Evolutionary conservation across 1,284 basidiomycete species (phyloP).

Genomic region (Sanghuangporus sanghuang): DNA sequence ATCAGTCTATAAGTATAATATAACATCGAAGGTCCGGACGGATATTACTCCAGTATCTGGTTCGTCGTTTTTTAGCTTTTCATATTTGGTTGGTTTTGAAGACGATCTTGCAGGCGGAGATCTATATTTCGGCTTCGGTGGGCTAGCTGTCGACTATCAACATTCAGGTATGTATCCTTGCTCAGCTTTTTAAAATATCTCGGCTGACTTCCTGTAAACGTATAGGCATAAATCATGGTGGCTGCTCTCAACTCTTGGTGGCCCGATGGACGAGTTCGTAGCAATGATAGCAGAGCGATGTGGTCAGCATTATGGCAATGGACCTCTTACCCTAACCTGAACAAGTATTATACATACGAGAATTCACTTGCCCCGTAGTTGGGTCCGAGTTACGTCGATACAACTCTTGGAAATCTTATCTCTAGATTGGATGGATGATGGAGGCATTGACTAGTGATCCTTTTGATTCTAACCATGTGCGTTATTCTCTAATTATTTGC

Average conservation of each 20-base stretch:
- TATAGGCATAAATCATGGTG: slow-evolving; percentile 53
- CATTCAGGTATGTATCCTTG: slow-evolving; percentile 35
- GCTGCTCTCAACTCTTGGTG: slow-evolving; percentile 53
- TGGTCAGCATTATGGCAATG: slow-evolving; percentile 51
- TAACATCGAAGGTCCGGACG: slow-evolving; percentile 46
- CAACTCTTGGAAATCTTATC: slow-evolving; percentile 29
- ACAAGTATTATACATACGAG: slow-evolving; percentile 51
- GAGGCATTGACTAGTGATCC: slow-evolving; percentile 54
- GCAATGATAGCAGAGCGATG: slow-evolving; percentile 46
- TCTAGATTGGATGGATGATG: slow-evolving; percentile 36
- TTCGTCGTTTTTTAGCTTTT: neutral
- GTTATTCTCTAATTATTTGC: neutral
- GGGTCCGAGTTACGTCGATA: slow-evolving; percentile 41
- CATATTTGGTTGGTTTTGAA: neutral
- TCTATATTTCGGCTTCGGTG: slow-evolving; percentile 49
- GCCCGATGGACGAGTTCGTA: slow-evolving; percentile 64
- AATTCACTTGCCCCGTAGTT: slow-evolving; percentile 54
- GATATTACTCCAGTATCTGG: slow-evolving; percentile 47
- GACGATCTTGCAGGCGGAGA: slow-evolving; percentile 26
- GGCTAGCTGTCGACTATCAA: slow-evolving; percentile 53
- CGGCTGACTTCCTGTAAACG: neutral
- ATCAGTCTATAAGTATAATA: slow-evolving; percentile 46
- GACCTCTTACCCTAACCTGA: slow-evolving; percentile 38
- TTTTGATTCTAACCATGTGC: slow-evolving; percentile 51
- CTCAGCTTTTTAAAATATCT: neutral